phyloP scores from a whole-genome alignment of 495 filamentous ascomycete genomes.

The Hypoxylon perforatum region DNA sequence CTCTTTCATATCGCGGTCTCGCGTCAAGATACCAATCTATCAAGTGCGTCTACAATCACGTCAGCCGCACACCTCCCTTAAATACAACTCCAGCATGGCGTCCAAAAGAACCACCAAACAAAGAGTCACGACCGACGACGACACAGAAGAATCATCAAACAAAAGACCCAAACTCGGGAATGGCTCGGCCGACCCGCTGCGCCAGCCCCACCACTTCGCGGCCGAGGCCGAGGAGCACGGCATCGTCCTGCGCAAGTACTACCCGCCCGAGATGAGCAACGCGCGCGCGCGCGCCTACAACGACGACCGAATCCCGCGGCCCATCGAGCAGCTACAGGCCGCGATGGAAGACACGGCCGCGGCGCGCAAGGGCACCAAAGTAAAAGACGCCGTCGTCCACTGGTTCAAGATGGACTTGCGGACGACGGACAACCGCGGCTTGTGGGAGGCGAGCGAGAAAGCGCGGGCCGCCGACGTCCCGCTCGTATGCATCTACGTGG shows the following conservation, averaged over 20 bases:
- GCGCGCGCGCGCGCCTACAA: constrained; percentile 78
- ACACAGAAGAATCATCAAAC: constrained; percentile 4
- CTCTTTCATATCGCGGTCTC: background rate
- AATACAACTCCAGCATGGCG: constrained; percentile 25
- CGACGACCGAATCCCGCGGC: constrained; percentile 70
- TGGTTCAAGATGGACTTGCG: constrained; percentile 93
- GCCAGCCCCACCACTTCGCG: constrained; percentile 53
- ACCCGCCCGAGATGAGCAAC: constrained; percentile 86
- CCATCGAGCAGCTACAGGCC: constrained; percentile 70
- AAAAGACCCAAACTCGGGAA: constrained; percentile 44
- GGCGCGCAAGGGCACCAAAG: constrained; percentile 55
- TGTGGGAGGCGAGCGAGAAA: constrained; percentile 73
- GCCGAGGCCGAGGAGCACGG: constrained; percentile 70
- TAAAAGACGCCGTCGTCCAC: constrained; percentile 78
- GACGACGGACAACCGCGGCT: constrained; percentile 75
- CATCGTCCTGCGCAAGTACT: constrained; percentile 81
- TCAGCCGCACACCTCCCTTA: background rate
- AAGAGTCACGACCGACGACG: constrained; percentile 25
- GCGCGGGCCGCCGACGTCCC: constrained; percentile 73
- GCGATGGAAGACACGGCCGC: constrained; percentile 64
- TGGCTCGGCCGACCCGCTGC: constrained; percentile 43
- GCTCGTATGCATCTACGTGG: constrained; percentile 78
- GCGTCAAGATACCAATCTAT: background rate
- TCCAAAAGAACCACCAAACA: constrained; percentile 36
- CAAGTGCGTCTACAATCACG: background rate